These are phyloP conservation scores for Pugionium cornutum DNA, from an alignment of 345 rosid species.

Conservation along the genomic window DNA sequence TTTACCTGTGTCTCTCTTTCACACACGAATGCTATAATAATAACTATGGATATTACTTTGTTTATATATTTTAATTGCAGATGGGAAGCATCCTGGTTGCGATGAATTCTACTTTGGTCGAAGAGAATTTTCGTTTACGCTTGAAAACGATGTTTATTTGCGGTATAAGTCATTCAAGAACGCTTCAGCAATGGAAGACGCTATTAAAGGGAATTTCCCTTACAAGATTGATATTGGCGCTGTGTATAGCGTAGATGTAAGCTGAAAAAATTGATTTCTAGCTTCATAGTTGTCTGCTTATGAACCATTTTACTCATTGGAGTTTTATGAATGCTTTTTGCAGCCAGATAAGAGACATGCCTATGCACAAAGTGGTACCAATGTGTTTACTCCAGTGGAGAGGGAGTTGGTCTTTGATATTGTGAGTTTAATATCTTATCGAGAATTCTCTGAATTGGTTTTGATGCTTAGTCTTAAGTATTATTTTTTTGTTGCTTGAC, in stretches of 20 bases:
- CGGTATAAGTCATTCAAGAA: slow-evolving; percentile 76
- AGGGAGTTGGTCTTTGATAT: slow-evolving; percentile 87
- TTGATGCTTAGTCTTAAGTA: neutral
- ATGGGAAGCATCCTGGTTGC: slow-evolving; percentile 94
- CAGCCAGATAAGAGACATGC: slow-evolving; percentile 89
- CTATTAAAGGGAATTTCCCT: slow-evolving; percentile 67
- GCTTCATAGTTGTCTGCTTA: neutral
- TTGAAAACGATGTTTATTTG: slow-evolving; percentile 69
- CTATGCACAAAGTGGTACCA: slow-evolving; percentile 68
- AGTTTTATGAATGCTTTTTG: slow-evolving; percentile 1
- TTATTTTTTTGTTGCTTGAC: slow-evolving; percentile 5
- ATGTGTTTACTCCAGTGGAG: slow-evolving; percentile 84
- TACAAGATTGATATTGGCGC: slow-evolving; percentile 91
- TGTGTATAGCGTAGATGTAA: slow-evolving; percentile 80
- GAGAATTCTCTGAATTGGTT: neutral
- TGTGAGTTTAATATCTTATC: slow-evolving; percentile 47
- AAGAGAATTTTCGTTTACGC: slow-evolving; percentile 87
- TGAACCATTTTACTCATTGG: neutral
- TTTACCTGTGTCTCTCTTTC: neutral
- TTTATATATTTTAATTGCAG: slow-evolving; percentile 42
- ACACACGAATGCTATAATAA: neutral
- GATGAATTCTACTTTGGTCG: slow-evolving; percentile 67
- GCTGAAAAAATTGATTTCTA: neutral
- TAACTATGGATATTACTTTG: neutral
- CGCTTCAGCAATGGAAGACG: slow-evolving; percentile 56